phyloP scores from a whole-genome alignment of 2,329 filamentous ascomycete genomes.

The Myriosclerotinia scirpicola region DNA sequence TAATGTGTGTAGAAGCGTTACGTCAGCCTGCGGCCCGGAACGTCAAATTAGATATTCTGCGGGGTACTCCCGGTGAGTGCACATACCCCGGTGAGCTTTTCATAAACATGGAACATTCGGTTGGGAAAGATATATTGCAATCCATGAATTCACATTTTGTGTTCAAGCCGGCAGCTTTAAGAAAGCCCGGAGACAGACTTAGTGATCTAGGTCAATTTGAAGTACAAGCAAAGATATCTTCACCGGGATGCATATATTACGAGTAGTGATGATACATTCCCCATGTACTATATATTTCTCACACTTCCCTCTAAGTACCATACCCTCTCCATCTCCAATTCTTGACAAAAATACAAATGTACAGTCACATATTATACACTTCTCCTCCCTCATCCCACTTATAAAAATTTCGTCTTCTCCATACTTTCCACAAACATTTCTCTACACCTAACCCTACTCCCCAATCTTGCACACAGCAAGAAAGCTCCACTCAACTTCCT shows the following conservation, averaged over 20 bases:
- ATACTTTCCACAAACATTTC: conserved; percentile 66
- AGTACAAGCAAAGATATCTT: not conserved
- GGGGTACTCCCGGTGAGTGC: conserved; percentile 1
- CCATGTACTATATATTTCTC: not conserved
- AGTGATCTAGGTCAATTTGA: no score
- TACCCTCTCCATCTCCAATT: not conserved
- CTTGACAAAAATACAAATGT: not conserved
- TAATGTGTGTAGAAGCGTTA: not conserved
- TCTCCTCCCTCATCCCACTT: not conserved
- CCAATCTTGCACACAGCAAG: conserved; percentile 81
- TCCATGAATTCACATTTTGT: no score
- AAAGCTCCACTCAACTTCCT: conserved; percentile 95
- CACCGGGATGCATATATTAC: not conserved
- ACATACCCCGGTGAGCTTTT: no score
- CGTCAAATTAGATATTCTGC: not conserved
- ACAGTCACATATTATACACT: not conserved
- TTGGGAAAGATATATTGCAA: no score
- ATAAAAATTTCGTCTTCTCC: conserved; percentile 34
- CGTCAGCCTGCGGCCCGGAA: not conserved
- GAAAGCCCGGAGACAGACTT: no score
- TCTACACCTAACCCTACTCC: conserved; percentile 77
- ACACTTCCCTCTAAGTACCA: not conserved
- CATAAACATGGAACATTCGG: no score
- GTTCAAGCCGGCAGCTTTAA: no score
- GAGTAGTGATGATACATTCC: not conserved